Evolutionary conservation across 192 early-diverging fungal genomes (phyloP).

Genomic region (Funneliformis mosseae): DNA sequence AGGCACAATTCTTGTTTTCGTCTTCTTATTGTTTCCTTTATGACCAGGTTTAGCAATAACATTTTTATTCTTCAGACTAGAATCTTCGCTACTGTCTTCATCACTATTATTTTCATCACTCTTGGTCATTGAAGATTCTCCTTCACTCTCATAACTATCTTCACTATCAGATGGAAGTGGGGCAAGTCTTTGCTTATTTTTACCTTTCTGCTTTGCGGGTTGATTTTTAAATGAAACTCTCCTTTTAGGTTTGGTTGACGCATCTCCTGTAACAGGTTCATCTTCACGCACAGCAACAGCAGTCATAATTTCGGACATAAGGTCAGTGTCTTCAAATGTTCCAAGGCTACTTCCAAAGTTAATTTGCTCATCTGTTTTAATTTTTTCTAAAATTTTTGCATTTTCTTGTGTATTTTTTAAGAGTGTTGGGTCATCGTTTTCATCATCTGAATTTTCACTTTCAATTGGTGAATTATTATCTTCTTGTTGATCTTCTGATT

Average conservation of each 20-base stretch:
- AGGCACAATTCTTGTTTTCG: background rate
- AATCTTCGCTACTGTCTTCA: slow-evolving; percentile 3
- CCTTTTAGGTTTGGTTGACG: slow-evolving; percentile 23
- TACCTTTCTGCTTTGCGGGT: background rate
- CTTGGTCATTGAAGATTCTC: background rate
- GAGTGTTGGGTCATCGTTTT: slow-evolving; percentile 5
- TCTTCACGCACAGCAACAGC: slow-evolving; percentile 13
- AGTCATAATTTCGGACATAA: slow-evolving; percentile 31
- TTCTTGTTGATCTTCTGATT: slow-evolving; percentile 12
- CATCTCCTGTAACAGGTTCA: background rate
- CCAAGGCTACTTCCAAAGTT: background rate
- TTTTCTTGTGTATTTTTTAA: slow-evolving; percentile 28
- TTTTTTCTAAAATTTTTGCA: background rate
- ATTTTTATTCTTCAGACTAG: slow-evolving; percentile 1
- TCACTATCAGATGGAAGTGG: slow-evolving; percentile 34
- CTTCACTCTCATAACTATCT: slow-evolving; percentile 3
- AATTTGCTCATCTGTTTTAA: slow-evolving; percentile 4
- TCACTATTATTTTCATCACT: background rate
- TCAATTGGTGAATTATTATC: background rate
- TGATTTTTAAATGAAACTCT: slow-evolving; percentile 29
- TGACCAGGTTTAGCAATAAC: background rate
- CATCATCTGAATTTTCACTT: background rate
- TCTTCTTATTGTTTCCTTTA: slow-evolving; percentile 19
- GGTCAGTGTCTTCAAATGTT: background rate
- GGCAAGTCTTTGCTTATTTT: slow-evolving; percentile 1